Base-by-base conservation (phyloP, 257 asterid genomes). In the Salvia splendens region DNA sequence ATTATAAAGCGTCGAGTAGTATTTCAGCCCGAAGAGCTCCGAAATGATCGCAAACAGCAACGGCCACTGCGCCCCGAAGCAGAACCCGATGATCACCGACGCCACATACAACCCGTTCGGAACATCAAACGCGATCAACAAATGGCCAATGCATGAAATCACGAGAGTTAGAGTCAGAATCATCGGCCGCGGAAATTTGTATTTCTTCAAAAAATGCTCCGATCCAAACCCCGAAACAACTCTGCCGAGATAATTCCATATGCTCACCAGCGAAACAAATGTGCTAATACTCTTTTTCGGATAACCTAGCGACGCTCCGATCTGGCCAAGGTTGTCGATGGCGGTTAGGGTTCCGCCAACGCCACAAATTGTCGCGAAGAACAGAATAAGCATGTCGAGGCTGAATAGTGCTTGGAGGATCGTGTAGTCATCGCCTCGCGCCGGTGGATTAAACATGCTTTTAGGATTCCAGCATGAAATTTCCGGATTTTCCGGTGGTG, bases 21-120 rank as follows among this genome's bases (percentile, higher is more conserved):
- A 89, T 16, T 87, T 89, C 0, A 89, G 84, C 45, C 96, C 96
- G 51, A 89, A 89, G 0, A 89, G 81, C 76, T 89, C 96, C 0
- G 96, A 89, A 3, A 89, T 89, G 16, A 89, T 85, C 43, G 96
- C 95, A 56, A 85, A 89, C 0, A 89, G 85, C 48, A 89, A 40
- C 10, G 96, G 96, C 95, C 95, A 87, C 68, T 89, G 96, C 1
- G 96, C 96, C 0, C 96, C 96, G 68, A 89, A 89, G 54, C 96
- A 89, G 73, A 89, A 89, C 6, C 95, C 96, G 54, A 89, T 89
- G 9, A 89, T 76, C 35, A 89, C 88, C 0, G 95, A 89, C 4
- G 96, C 93, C 4, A 87, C 15, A 50, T 89, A 89, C 0, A 89
- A 83, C 16, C 93, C 95, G 56, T 79, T 80, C 0, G 79, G 79